These are phyloP conservation scores for Paramecium biaurelia DNA, from an alignment of 73 alveolate species.

Conservation along the genomic window DNA sequence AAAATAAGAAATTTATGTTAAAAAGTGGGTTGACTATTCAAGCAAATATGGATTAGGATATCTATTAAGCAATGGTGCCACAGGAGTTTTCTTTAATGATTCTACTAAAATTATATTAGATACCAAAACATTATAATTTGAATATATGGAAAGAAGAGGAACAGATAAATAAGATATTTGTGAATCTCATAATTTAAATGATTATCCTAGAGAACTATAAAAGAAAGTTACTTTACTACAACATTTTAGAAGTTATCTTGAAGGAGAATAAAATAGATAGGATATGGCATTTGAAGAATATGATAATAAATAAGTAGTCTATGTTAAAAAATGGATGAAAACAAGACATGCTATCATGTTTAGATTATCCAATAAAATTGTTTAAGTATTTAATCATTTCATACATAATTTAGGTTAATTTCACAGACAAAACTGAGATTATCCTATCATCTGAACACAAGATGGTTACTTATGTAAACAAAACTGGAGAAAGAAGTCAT, in stretches of 20 bases:
- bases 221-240: conserved; percentile 66
- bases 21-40: conserved; percentile 83
- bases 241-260: conserved; percentile 70
- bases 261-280: conserved; percentile 48
- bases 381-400: conserved; percentile 72
- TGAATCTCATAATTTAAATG: conserved; percentile 38
- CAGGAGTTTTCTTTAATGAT: conserved; percentile 80
- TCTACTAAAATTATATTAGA: conserved; percentile 72
- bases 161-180: conserved; percentile 60
- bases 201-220: conserved; percentile 60
- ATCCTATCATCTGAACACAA: conserved; percentile 90
- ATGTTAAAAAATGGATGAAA: conserved; percentile 96
- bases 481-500: conserved; percentile 88
- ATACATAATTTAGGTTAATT: conserved; percentile 73
- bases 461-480: conserved; percentile 94
- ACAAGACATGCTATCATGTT: conserved; percentile 96
- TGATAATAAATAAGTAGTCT: conserved; percentile 60
- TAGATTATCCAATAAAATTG: conserved; percentile 94
- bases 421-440: conserved; percentile 95
- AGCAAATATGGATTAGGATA: conserved; percentile 82
- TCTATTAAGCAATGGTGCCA: conserved; percentile 71
- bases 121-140: conserved; percentile 40
- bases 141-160: conserved; percentile 60
- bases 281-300: conserved; percentile 30
- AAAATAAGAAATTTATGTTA: conserved; percentile 58